Evolutionary conservation across 139 green algal genomes (phyloP).

Genomic region (Deuterostichococcus epilithicus): DNA sequence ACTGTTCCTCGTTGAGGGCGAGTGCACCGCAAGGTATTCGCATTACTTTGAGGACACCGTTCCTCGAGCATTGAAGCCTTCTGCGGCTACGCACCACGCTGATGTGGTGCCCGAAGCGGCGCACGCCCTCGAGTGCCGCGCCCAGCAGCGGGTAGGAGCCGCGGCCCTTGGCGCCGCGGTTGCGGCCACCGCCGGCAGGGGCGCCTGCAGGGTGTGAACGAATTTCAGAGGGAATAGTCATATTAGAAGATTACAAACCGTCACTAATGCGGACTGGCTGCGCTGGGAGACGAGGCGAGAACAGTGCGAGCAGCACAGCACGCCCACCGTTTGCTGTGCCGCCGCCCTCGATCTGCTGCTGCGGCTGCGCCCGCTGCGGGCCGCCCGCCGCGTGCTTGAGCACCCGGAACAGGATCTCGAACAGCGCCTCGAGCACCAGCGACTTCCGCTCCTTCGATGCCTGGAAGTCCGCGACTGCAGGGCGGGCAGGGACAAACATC

Average conservation of each 20-base stretch:
- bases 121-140: conserved; percentile 55
- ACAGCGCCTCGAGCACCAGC: conserved; percentile 29
- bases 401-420: conserved; percentile 50
- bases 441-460: not conserved
- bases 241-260: conserved; percentile 30
- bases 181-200: not conserved
- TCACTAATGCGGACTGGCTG: conserved; percentile 12
- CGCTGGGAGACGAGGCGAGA: not conserved
- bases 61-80: too few species aligned
- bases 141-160: conserved; percentile 64
- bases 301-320: not conserved
- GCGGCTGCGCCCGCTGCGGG: not conserved
- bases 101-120: conserved; percentile 69
- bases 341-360: not conserved
- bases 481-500: too few species aligned
- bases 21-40: too few species aligned
- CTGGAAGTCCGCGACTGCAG: not conserved
- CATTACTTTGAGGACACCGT: too few species aligned
- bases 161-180: conserved; percentile 7
- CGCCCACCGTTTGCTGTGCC: not conserved
- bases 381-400: conserved; percentile 19
- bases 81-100: too few species aligned
- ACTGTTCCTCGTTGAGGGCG: too few species aligned
- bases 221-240: not conserved
- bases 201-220: not conserved